Evolutionary conservation across 257 asterid genomes (phyloP).

Genomic region (Agastache rugosa): DNA sequence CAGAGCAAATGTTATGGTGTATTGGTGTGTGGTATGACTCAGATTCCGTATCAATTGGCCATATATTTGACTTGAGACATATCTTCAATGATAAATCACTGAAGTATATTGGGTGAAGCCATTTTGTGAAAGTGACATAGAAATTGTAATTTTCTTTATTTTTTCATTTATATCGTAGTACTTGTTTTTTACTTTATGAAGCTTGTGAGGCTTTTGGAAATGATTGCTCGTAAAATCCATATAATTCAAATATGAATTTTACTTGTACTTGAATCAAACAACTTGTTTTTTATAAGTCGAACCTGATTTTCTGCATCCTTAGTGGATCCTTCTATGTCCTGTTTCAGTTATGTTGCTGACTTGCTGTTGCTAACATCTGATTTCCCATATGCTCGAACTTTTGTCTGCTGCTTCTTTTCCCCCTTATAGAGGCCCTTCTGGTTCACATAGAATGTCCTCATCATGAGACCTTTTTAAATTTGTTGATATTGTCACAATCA

Average conservation of each 20-base stretch:
- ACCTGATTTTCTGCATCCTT: conserved; percentile 9
- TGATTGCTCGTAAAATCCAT: not conserved
- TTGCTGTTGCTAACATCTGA: conserved; percentile 5
- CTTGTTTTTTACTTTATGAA: conserved; percentile 7
- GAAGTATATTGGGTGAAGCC: not conserved
- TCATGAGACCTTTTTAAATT: not conserved
- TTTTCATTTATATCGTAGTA: not conserved
- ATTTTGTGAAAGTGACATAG: conserved; percentile 4
- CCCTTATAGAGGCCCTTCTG: conserved; percentile 15
- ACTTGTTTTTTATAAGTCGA: not conserved
- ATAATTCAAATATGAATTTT: not conserved
- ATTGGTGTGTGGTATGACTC: conserved; percentile 2
- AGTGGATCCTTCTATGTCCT: conserved; percentile 18
- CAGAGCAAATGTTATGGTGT: conserved; percentile 17
- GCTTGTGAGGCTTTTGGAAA: conserved; percentile 4
- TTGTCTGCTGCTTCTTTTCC: conserved; percentile 1
- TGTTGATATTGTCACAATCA: conserved; percentile 11
- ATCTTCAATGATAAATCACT: conserved; percentile 3
- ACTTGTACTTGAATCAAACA: conserved; percentile 11
- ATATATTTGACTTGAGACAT: not conserved
- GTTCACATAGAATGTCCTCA: conserved; percentile 15
- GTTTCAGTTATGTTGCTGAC: not conserved
- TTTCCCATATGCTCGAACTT: conserved; percentile 20
- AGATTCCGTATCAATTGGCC: not conserved
- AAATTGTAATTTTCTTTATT: not conserved